Evolutionary conservation across 2,329 filamentous ascomycete genomes (phyloP).

Genomic region (Cladosporium sphaerospermum): DNA sequence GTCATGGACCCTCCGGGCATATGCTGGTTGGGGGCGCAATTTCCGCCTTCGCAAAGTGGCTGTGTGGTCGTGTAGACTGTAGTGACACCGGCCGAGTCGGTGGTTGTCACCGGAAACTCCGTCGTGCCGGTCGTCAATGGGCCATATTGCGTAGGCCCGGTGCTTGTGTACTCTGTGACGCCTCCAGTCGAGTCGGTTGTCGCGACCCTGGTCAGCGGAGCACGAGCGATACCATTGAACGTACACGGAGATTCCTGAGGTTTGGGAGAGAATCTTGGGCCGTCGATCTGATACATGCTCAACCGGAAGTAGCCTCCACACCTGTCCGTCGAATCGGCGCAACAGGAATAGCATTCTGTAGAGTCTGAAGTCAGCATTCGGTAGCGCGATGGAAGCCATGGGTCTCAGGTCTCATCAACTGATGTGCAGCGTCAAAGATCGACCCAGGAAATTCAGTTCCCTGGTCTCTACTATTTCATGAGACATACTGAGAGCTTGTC

Average conservation of each 20-base stretch:
- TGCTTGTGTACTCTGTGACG: not conserved
- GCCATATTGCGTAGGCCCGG: slow-evolving; percentile 2
- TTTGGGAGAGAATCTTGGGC: not conserved
- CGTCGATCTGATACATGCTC: slow-evolving; percentile 1
- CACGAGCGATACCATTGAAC: slow-evolving; percentile 1
- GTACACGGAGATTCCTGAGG: slow-evolving; percentile 1
- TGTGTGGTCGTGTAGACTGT: not conserved
- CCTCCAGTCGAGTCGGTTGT: slow-evolving; percentile 2
- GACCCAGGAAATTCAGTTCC: too few relatives aligned
- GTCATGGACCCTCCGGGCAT: slow-evolving; percentile 1
- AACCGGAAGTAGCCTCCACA: slow-evolving; percentile 3
- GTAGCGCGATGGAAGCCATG: too few relatives aligned
- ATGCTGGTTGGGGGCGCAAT: not conserved
- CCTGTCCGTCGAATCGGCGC: not conserved
- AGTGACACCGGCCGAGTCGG: not conserved
- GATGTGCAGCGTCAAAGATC: too few relatives aligned
- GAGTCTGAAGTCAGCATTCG: not conserved
- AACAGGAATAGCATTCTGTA: not conserved
- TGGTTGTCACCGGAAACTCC: not conserved
- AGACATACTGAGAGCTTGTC: not conserved
- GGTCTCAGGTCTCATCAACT: too few relatives aligned
- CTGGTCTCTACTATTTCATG: too few relatives aligned
- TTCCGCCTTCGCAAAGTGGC: not conserved
- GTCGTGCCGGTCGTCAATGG: slow-evolving; percentile 3
- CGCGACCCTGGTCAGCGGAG: not conserved